Evolutionary conservation across 2,329 filamentous ascomycete species (phyloP), one percentile per base, ranked within the genome.

Genomic region (Paracamarosporium sp.): DNA sequence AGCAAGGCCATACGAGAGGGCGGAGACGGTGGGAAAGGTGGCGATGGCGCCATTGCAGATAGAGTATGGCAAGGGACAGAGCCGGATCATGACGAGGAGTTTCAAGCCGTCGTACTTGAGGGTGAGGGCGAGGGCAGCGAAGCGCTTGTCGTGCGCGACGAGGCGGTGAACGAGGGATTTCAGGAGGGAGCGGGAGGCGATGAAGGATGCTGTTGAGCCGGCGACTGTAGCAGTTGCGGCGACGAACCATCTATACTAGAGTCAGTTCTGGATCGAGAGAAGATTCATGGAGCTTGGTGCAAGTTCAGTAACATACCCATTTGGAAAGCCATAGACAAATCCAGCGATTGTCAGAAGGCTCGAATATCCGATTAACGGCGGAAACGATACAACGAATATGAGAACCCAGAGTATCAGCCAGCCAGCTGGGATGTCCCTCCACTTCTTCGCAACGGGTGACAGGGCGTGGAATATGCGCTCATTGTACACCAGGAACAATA

Each of bases 41-140:
- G 92, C 92, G 54, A 99, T 86, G 59, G 96, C 96, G 50, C 93
- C 95, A 73, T 99, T 99, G 72, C 91, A 93, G 65, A 98, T 81
- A 51, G 91, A 95, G 76, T 96, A 99, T 13, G 95, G 95, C 59
- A 99, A 76, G 1, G 95, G 95, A 70, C 94, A 98, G 63, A 98
- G 85, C 28, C 95, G 87, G 67, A 99, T 95, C 85, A 95, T 96
- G 61, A 92, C 89, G 44, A 99, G 83, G 53, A 98, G 88, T 69
- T 92, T 90, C 50, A 99, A 78, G 0, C 95, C 95, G 70, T 99
- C 95, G 70, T 91, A 89, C 63, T 96, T 92, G 60, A 99, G 82
- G 7, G 95, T 95, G 68, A 97, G 85, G 22, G 91, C 87, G 25
- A 99, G 84, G 4, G 95, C 95, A 9, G 95, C 87, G 75, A 99